phyloP scores from a whole-genome alignment of 805 yeast genomes.

The Candida xiaguanensis region DNA sequence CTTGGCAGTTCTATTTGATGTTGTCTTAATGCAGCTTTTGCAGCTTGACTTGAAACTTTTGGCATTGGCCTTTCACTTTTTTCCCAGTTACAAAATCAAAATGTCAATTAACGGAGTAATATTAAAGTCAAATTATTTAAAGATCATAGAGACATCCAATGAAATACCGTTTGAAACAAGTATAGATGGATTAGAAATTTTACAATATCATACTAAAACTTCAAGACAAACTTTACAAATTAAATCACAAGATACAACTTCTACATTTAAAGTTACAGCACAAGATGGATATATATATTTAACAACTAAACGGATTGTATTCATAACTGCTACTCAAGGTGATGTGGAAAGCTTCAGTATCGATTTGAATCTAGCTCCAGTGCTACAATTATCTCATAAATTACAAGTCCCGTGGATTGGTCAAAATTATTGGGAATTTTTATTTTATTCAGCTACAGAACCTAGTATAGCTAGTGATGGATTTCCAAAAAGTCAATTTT shows the following conservation, averaged over 20 bases:
- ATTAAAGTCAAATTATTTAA: slow-evolving; percentile 13
- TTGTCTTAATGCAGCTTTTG: not conserved
- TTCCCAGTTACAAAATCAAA: not conserved
- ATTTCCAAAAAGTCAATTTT: slow-evolving; percentile 35
- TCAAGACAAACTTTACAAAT: slow-evolving; percentile 29
- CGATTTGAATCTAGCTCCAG: slow-evolving; percentile 22
- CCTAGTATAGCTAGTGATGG: slow-evolving; percentile 38
- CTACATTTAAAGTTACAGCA: slow-evolving; percentile 25
- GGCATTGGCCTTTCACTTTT: not conserved
- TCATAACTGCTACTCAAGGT: slow-evolving; percentile 36
- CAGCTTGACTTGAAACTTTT: not conserved
- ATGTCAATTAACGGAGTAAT: slow-evolving; percentile 29
- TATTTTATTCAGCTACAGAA: slow-evolving; percentile 31
- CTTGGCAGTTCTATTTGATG: not conserved
- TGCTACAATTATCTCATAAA: slow-evolving; percentile 33
- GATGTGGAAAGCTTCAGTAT: slow-evolving; percentile 42
- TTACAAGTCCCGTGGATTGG: slow-evolving; percentile 54
- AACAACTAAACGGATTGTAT: slow-evolving; percentile 40
- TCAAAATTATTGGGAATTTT: slow-evolving; percentile 44
- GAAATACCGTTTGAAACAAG: slow-evolving; percentile 17
- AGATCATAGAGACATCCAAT: slow-evolving; percentile 5
- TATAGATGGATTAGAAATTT: slow-evolving; percentile 16
- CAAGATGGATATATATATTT: slow-evolving; percentile 39
- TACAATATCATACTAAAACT: slow-evolving; percentile 12
- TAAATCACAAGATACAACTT: slow-evolving; percentile 9